phyloP scores from a whole-genome alignment of 305 asterid genomes.

The Stenogyne calaminthoides region DNA sequence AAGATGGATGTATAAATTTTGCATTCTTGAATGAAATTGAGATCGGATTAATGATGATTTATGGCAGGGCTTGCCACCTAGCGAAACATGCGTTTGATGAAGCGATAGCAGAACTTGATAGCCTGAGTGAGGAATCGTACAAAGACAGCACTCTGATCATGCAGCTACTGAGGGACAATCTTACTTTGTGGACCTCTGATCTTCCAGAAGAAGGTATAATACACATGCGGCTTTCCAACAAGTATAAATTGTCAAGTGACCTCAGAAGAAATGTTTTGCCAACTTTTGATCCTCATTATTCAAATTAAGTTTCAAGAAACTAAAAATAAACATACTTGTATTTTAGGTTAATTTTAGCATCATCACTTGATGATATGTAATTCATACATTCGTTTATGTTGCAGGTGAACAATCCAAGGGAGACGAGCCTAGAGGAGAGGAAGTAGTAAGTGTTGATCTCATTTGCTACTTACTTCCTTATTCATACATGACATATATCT shows the following conservation, averaged over 20 bases:
- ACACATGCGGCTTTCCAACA: constrained; percentile 29
- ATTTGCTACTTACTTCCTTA: neutral
- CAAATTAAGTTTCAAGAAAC: neutral
- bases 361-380: neutral
- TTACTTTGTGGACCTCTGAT: constrained; percentile 82
- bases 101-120: constrained; percentile 86
- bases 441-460: constrained; percentile 29
- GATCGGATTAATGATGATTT: neutral
- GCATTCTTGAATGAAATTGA: neutral
- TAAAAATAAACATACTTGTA: too few species aligned
- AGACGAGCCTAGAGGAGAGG: constrained; percentile 51
- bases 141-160: constrained; percentile 88
- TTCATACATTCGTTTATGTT: neutral
- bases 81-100: constrained; percentile 89
- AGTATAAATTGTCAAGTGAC: neutral
- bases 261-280: neutral
- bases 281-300: neutral
- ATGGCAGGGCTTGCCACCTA: constrained; percentile 79
- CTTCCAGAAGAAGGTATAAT: constrained; percentile 60
- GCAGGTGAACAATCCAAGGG: constrained; percentile 67
- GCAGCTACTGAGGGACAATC: constrained; percentile 93
- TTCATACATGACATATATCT: too few species aligned
- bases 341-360: too few species aligned
- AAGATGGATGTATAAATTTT: neutral
- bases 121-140: constrained; percentile 75